Conservation (phyloP, 805 yeast species). For the Wickerhamomyces strasburgensis region DNA sequence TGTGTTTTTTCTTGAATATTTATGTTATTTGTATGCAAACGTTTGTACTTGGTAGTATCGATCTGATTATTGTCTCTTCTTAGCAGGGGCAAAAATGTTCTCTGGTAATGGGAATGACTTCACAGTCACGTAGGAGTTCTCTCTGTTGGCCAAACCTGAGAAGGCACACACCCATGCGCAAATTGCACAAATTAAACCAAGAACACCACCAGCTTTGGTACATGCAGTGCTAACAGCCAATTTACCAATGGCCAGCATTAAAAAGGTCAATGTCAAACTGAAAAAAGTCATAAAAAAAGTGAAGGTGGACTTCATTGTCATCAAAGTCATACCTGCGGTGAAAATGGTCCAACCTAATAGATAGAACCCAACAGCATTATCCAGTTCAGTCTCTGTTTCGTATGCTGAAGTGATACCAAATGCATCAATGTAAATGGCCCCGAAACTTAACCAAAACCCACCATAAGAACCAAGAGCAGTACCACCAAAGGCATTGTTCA, state of each 20-base stretch:
- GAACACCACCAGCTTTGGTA: constrained; percentile 54
- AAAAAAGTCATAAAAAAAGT: constrained; percentile 44
- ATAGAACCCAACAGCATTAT: constrained; percentile 47
- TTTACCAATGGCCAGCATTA: constrained; percentile 41
- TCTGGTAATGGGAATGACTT: constrained; percentile 31
- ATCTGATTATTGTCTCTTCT: constrained; percentile 8
- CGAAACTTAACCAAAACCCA: constrained; percentile 64
- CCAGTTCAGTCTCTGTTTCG: constrained; percentile 32
- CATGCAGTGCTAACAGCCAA: constrained; percentile 34
- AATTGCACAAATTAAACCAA: constrained; percentile 58
- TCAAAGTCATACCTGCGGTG: constrained; percentile 40
- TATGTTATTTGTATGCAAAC: too few species aligned
- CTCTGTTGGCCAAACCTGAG: constrained; percentile 61
- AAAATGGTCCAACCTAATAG: constrained; percentile 52
- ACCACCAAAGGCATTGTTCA: constrained; percentile 64
- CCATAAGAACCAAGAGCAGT: constrained; percentile 36
- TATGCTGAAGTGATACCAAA: constrained; percentile 47
- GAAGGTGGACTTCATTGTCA: constrained; percentile 45
- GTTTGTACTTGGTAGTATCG: too few species aligned
- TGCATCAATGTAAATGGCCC: constrained; percentile 49
- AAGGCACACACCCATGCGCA: constrained; percentile 68
- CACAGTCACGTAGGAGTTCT: constrained; percentile 53
- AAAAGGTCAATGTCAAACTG: constrained; percentile 42
- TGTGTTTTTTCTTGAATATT: neutral
- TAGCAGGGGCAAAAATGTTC: constrained; percentile 7